Evolutionary conservation across 2,329 filamentous ascomycete species (phyloP), one percentile per base, ranked within the genome.

Genomic region (Parastagonospora avenae): DNA sequence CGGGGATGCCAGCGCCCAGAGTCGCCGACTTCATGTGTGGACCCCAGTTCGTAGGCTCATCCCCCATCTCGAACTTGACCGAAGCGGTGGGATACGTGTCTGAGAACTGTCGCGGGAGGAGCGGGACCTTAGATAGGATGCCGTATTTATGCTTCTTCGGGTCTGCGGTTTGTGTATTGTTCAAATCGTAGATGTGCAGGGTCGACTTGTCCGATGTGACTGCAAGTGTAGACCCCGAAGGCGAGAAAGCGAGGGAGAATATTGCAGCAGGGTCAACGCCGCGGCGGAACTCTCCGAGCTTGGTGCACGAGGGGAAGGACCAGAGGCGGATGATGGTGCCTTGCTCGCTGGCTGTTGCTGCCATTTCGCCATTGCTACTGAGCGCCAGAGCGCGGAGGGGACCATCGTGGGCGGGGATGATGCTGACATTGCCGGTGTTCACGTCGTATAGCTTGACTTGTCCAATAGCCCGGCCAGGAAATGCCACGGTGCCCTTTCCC

Each of bases 161-260:
- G 37, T 70, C 63, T 2, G 24, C 29, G 32, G 44, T 31, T 8
- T 54, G 40, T 4, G 55, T 31, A 6, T 40, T 45, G 2, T 50
- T 47, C 9, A 97, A 81, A 67, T 97, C 92, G 69, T 97, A 99
- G 32, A 99, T 83, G 74, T 99, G 94, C 9, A 99, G 80, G 0
- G 92, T 99, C 5, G 91, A 92, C 76, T 97, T 99, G 79, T 99
- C 94, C 1, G 92, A 97, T 1, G 93, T 97, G 55, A 92, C 93
- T 24, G 94, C 94, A 9, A 97, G 82, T 68, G 92, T 83, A 37
- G 82, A 84, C 44, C 89, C 90, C 1, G 87, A 87, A 0, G 92
- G 92, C 15, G 90, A 95, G 72, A 99, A 94, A 9, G 89, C 88
- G 9, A 99, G 80, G 2, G 90, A 93, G 75, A 90, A 96, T 60